phyloP scores from a whole-genome alignment of 1,139 yeast species.

The Suhomyces yuchorum region DNA sequence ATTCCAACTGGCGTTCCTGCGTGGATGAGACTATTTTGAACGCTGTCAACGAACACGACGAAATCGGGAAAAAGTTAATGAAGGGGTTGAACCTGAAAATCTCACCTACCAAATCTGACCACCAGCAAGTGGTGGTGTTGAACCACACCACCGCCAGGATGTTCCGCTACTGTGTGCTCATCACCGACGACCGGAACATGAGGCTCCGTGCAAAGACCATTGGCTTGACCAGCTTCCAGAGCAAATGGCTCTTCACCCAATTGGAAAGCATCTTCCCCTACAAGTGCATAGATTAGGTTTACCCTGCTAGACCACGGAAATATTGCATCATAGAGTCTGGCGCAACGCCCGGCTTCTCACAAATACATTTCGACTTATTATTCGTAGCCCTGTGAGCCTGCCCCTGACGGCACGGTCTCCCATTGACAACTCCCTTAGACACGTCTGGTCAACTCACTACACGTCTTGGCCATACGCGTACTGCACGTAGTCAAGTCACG shows the following conservation, averaged over 20 bases:
- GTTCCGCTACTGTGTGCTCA: conserved; percentile 60
- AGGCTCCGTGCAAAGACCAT: conserved; percentile 63
- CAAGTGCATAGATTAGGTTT: conserved; percentile 43
- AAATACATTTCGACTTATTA: conserved; percentile 1
- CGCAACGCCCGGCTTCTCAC: neutral
- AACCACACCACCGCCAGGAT: conserved; percentile 39
- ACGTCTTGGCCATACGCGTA: too few relatives aligned
- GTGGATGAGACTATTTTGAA: conserved; percentile 62
- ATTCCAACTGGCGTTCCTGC: conserved; percentile 64
- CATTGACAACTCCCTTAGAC: neutral
- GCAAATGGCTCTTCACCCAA: conserved; percentile 61
- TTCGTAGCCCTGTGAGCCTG: neutral
- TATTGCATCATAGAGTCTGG: conserved; percentile 4
- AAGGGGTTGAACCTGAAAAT: conserved; percentile 37
- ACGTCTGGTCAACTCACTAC: neutral
- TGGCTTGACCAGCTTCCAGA: conserved; percentile 58
- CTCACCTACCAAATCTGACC: conserved; percentile 7
- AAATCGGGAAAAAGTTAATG: conserved; percentile 41
- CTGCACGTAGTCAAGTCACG: too few relatives aligned
- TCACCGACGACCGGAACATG: conserved; percentile 77
- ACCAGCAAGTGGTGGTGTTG: conserved; percentile 20
- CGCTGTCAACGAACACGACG: conserved; percentile 52
- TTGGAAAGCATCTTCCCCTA: conserved; percentile 45
- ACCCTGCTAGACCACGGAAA: neutral
- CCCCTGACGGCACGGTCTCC: neutral